Base-by-base conservation (phyloP, 2,329 filamentous ascomycete species). In the Aureobasidium namibiae region DNA sequence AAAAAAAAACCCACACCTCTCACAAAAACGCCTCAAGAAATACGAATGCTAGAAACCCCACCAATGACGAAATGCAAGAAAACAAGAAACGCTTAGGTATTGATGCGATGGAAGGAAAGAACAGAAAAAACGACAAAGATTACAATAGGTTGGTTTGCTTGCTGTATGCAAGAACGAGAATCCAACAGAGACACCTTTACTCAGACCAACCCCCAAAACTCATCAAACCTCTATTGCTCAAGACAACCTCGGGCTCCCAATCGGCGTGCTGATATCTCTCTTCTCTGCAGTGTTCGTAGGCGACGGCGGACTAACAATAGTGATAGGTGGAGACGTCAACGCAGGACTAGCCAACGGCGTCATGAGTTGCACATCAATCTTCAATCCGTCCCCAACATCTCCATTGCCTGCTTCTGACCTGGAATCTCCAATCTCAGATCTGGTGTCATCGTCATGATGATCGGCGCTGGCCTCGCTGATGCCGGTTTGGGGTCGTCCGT, bases 401-500 rank as follows among this genome's bases (percentile, higher is more conserved):
- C 56, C 58, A 36, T 52, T 46, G 8, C 60, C 59, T 34, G 53
- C 61, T 10, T 59, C 48, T 34, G 63, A 60, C 21, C 48, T 59
- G 14, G 54, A 45, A 21, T 31, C 48, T 5, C 53, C 48, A 9
- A 64, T 26, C 13, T 54, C 50, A 4, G 38, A 44, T 63, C 46
- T 71, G 68, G 52, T 71, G 67, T 7, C 62, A 52, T 53, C 63
- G 62, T 56, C 63, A 29, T 59, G 61, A 11, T 58, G 57, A 11
- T 56, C 65, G 10, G 62, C 63, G 3, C 56, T 60, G 52, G 69
- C 68, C 39, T 69, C 68, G 2, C 66, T 54, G 33, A 76, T 73
- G 1, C 67, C 72, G 38, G 68, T 73, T 61, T 71, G 67, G 0
- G 72, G 56, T 3, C 46, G 48, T 16, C 52, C 63, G 64, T 7